Conservation (phyloP, 306 rosid species). For the Aeschynomene evenia region DNA sequence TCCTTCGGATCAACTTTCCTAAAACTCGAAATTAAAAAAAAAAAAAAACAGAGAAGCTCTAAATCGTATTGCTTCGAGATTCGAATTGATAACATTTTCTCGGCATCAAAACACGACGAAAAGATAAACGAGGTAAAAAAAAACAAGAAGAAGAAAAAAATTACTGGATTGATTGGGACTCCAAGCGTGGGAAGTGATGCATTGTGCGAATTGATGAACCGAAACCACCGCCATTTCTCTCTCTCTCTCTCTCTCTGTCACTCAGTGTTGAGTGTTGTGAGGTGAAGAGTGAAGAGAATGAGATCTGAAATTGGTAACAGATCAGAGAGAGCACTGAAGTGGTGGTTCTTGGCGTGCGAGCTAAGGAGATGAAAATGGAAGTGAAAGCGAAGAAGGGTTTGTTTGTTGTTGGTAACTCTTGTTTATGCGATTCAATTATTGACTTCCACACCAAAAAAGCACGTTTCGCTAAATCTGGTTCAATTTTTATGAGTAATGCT, state of each 20-base stretch:
- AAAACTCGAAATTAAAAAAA: not conserved
- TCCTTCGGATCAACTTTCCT: not conserved
- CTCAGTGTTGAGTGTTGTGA: not conserved
- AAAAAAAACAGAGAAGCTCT: not conserved
- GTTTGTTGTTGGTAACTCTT: not conserved
- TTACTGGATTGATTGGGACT: slow-evolving; percentile 88
- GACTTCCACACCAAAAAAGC: too few relatives aligned
- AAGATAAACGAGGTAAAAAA: not conserved
- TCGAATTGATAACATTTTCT: not conserved
- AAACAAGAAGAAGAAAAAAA: not conserved
- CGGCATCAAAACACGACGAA: slow-evolving; percentile 10
- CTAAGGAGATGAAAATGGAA: not conserved
- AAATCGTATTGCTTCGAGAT: not conserved
- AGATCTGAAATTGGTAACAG: slow-evolving; percentile 26
- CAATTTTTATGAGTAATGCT: too few relatives aligned
- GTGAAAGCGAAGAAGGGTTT: not conserved
- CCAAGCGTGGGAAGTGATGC: slow-evolving; percentile 95
- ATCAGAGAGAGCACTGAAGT: not conserved
- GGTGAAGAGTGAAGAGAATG: not conserved
- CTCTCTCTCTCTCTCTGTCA: not conserved
- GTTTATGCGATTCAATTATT: too few relatives aligned
- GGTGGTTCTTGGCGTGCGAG: slow-evolving; percentile 7
- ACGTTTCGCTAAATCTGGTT: too few relatives aligned
- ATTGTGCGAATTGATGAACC: slow-evolving; percentile 73
- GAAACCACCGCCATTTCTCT: slow-evolving; percentile 63